Conservation (phyloP, 2,329 filamentous ascomycete genomes). For the Triangularia verruculosa region DNA sequence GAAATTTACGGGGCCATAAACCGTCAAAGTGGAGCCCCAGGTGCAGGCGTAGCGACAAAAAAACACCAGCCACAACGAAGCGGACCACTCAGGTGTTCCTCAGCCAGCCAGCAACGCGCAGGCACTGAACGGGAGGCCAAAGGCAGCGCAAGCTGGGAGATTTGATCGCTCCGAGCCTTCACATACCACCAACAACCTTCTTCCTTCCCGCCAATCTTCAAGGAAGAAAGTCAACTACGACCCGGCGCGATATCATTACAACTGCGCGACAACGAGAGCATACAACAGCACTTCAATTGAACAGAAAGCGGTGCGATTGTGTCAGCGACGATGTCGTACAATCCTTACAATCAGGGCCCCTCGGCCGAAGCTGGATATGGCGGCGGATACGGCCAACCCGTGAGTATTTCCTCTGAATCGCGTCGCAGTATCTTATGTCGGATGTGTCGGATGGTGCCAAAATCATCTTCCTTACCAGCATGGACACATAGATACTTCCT, state of each 20-base stretch:
- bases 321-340: slow-evolving; percentile 49
- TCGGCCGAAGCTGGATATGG: slow-evolving; percentile 46
- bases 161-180: background rate
- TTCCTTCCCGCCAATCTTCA: background rate
- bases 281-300: background rate
- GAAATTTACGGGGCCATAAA: background rate
- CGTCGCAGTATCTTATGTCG: background rate
- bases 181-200: background rate
- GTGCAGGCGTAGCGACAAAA: background rate
- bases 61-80: background rate
- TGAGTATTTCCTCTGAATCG: slow-evolving; percentile 33
- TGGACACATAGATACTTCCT: background rate
- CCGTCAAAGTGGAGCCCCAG: background rate
- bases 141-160: background rate
- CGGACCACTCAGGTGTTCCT: background rate
- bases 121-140: background rate
- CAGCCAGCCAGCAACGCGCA: background rate
- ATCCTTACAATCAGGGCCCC: slow-evolving; percentile 60
- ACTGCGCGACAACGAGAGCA: background rate
- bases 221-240: background rate
- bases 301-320: slow-evolving; percentile 3
- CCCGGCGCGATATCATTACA: background rate
- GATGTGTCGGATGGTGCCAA: background rate
- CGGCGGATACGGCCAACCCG: slow-evolving; percentile 45
- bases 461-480: background rate